Base-by-base conservation (phyloP, 2,329 filamentous ascomycete species). In the Sarocladium strictum region DNA sequence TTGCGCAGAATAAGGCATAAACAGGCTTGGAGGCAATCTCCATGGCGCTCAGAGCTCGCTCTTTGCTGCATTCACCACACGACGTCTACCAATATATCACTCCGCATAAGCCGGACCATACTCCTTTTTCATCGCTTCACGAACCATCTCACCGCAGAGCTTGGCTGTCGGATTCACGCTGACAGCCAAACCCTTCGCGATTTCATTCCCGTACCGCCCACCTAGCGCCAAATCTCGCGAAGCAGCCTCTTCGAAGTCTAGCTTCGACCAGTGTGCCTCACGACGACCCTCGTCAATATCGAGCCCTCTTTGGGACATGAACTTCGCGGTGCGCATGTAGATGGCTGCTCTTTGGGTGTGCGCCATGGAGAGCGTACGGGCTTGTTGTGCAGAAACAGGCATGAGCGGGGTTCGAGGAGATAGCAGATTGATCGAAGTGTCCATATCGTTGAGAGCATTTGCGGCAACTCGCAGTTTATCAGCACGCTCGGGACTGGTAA, bases 311-410 rank as follows among this genome's bases (percentile, higher is more conserved):
- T 63, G 57, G 6, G 61, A 53, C 37, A 75, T 58, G 52, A 79
- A 63, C 61, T 82, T 86, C 55, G 79, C 75, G 1, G 82, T 83
- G 59, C 75, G 74, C 58, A 84, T 77, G 60, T 85, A 85, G 33
- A 87, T 70, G 32, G 83, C 82, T 2, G 80, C 87, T 50, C 86
- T 78, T 66, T 92, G 88, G 0, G 87, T 90, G 61, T 89, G 81
- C 3, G 86, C 84, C 60, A 85, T 81, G 1, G 85, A 82, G 9
- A 93, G 70, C 0, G 87, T 85, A 55, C 80, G 84, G 11, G 81
- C 83, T 27, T 83, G 80, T 53, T 83, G 79, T 6, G 82, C 76
- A 2, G 86, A 90, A 32, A 90, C 72, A 14, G 79, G 70, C 1
- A 75, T 70, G 23, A 72, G 72, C 2, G 76, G 65, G 0, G 72